These are phyloP conservation scores for Tetradesmus lagerheimii DNA, from an alignment of 139 green algal species.

Conservation along the genomic window DNA sequence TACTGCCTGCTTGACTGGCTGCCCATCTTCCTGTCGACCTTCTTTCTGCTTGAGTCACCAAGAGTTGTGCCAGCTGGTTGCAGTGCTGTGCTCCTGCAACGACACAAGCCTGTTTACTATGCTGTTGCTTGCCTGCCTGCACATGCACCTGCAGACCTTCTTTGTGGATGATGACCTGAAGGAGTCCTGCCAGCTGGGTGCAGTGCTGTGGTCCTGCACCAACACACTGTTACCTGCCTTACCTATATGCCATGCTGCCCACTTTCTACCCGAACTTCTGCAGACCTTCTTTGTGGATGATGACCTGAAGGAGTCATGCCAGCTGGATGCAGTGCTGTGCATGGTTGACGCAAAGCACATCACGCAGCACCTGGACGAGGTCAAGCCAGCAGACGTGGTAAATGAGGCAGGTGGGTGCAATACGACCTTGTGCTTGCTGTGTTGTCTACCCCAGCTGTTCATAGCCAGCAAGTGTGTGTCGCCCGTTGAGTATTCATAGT, in stretches of 20 bases:
- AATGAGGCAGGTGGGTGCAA: slow-evolving; percentile 82
- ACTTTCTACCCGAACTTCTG: too few species aligned
- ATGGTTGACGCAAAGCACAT: slow-evolving; percentile 90
- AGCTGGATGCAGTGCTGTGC: slow-evolving; percentile 79
- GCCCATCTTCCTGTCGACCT: too few species aligned
- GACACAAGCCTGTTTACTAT: background rate
- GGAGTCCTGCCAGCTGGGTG: slow-evolving; percentile 61
- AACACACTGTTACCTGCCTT: too few species aligned
- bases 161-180: slow-evolving; percentile 88
- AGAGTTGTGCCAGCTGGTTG: too few species aligned
- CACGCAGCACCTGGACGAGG: slow-evolving; percentile 84
- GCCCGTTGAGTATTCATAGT: too few species aligned
- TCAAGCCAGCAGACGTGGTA: slow-evolving; percentile 84
- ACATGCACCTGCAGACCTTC: slow-evolving; percentile 87
- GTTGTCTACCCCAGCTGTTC: too few species aligned
- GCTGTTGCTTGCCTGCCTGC: background rate
- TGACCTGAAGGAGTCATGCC: slow-evolving; percentile 64
- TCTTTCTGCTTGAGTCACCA: too few species aligned
- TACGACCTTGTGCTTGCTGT: too few species aligned
- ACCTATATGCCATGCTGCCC: too few species aligned
- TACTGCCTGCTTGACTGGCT: background rate
- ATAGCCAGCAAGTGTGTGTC: too few species aligned
- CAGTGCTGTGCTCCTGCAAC: background rate
- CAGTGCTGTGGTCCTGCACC: slow-evolving; percentile 88
- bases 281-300: slow-evolving; percentile 95